phyloP scores from a whole-genome alignment of 2,329 filamentous ascomycete species.

The Didymella segeticola region DNA sequence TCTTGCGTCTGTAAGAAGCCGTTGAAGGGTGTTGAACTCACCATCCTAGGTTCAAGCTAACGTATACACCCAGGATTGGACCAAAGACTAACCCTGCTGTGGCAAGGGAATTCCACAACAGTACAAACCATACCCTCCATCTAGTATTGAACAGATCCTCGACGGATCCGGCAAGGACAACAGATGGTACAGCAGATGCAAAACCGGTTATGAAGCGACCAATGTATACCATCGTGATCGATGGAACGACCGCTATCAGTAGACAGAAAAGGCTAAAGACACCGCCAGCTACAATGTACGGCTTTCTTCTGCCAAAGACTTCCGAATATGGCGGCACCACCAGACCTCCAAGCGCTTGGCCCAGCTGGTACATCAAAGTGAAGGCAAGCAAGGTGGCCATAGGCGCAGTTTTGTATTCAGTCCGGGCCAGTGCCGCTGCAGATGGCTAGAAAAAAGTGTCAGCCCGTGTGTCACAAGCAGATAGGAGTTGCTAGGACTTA shows the following conservation, averaged over 20 bases:
- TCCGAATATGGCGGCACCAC: slow-evolving; percentile 3
- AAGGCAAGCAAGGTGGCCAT: background rate
- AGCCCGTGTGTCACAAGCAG: background rate
- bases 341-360: background rate
- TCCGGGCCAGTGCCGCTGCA: background rate
- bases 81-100: background rate
- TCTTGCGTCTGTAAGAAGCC: background rate
- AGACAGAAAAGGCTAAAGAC: slow-evolving; percentile 2
- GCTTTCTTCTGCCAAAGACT: slow-evolving; percentile 5
- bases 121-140: background rate
- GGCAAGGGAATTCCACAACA: background rate
- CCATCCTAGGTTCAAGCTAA: background rate
- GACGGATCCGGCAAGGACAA: background rate
- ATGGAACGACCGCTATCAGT: background rate
- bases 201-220: background rate
- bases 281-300: background rate
- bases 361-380: slow-evolving; percentile 6
- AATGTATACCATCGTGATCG: background rate
- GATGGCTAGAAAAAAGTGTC: background rate
- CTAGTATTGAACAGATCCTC: background rate
- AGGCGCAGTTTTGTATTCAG: background rate
- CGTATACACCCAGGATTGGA: background rate
- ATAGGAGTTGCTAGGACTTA: background rate
- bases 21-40: background rate
- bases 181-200: slow-evolving; percentile 2